These are phyloP conservation scores for Russula ochroleuca DNA, from an alignment of 768 basidiomycete species.

Conservation along the genomic window DNA sequence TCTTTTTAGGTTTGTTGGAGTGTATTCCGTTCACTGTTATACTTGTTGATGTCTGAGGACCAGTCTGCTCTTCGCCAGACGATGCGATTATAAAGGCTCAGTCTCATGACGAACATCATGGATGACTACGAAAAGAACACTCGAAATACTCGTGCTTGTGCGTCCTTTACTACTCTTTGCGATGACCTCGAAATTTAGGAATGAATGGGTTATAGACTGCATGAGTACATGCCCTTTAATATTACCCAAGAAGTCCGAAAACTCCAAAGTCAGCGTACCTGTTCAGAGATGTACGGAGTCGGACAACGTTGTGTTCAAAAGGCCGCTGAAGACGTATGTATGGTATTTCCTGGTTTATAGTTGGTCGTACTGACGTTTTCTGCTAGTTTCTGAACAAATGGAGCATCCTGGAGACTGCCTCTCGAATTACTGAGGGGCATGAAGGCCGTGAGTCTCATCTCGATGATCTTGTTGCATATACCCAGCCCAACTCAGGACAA, in stretches of 20 bases:
- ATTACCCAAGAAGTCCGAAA: conserved; percentile 77
- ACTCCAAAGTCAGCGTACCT: no score
- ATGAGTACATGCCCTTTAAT: conserved; percentile 85
- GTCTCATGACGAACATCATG: conserved; percentile 84
- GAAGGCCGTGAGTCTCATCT: no score
- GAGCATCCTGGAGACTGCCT: no score
- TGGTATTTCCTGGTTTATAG: no score
- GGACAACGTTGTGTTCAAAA: no score
- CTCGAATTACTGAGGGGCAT: no score
- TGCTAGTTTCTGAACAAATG: conserved; percentile 27
- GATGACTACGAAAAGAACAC: conserved; percentile 68
- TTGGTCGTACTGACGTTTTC: no score
- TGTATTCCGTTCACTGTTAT: no score
- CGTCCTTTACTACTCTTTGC: conserved; percentile 31
- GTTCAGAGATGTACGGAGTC: no score
- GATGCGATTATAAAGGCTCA: conserved; percentile 90
- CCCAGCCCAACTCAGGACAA: not conserved
- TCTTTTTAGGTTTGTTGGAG: no score
- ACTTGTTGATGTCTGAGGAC: conserved; percentile 71
- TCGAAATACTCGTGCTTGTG: conserved; percentile 68
- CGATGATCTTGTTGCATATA: not conserved
- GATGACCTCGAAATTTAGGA: not conserved
- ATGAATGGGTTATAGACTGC: no score
- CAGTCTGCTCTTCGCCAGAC: conserved; percentile 72
- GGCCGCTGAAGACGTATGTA: no score